Percentiles rank a stretch among this genome's conserved stretches.
phyloP scores from a whole-genome alignment of 1,139 yeast genomes.

The Citeromyces hawaiiensis region DNA sequence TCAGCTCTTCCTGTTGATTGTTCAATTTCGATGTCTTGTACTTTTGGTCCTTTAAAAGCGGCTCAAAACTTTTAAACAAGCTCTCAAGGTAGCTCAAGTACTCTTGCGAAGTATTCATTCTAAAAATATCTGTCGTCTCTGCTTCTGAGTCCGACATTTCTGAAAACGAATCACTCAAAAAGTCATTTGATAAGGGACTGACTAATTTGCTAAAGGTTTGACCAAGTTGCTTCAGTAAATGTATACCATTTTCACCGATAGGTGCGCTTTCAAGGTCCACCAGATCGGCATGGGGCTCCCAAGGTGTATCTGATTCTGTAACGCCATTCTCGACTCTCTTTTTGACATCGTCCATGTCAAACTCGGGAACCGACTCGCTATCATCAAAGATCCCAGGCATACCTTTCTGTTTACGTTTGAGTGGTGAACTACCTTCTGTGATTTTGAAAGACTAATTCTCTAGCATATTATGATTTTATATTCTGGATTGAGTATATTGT shows the following conservation, averaged over 20 bases:
- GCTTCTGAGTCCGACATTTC: not conserved
- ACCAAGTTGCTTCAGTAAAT: not conserved
- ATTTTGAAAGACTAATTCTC: too few relatives aligned
- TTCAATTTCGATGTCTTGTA: conserved; percentile 11
- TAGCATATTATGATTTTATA: too few relatives aligned
- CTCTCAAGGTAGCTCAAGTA: not conserved
- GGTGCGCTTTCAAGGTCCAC: not conserved
- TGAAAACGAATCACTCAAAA: not conserved
- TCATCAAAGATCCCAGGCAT: conserved; percentile 1
- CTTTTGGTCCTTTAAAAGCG: conserved; percentile 11
- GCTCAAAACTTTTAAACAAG: conserved; percentile 10
- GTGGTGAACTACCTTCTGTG: conserved; percentile 7
- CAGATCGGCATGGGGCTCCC: not conserved
- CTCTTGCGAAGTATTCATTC: not conserved
- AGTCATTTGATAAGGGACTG: not conserved
- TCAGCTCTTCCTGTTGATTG: conserved; percentile 7
- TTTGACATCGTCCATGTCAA: conserved; percentile 1
- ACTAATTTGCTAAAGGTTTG: not conserved
- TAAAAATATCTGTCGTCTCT: not conserved
- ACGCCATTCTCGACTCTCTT: not conserved
- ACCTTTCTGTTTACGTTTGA: conserved; percentile 1
- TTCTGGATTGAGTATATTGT: too few relatives aligned
- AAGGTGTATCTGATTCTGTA: not conserved
- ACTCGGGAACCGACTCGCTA: not conserved
- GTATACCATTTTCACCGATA: not conserved